These are phyloP conservation scores for Cadophora sp. DNA, from an alignment of 2,329 filamentous ascomycete genomes.

Conservation along the genomic window DNA sequence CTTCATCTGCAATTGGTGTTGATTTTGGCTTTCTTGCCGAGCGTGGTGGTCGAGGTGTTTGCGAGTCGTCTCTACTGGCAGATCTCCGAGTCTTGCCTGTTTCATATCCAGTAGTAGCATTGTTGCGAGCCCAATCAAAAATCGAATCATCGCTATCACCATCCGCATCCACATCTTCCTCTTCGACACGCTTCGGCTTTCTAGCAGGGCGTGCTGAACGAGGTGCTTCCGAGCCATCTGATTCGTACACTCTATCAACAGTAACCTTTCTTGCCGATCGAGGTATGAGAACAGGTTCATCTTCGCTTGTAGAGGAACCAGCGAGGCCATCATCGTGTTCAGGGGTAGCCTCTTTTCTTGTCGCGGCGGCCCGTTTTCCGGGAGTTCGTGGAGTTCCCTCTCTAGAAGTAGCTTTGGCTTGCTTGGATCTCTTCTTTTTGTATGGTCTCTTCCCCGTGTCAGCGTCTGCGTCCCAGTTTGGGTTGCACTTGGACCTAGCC, in stretches of 20 bases:
- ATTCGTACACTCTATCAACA: background rate
- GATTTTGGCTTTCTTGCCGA: constrained; percentile 9
- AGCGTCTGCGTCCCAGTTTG: constrained; percentile 34
- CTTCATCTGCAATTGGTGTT: background rate
- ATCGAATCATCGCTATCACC: constrained; percentile 36
- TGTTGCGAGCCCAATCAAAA: constrained; percentile 34
- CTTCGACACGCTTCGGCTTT: constrained; percentile 1
- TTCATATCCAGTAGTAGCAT: constrained; percentile 18
- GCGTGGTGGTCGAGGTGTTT: constrained; percentile 3
- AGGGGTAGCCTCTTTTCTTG: background rate
- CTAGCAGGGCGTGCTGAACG: background rate
- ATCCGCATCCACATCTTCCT: constrained; percentile 17
- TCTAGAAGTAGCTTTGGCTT: background rate
- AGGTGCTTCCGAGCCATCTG: constrained; percentile 4
- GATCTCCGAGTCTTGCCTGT: background rate
- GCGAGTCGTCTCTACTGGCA: background rate
- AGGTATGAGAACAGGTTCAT: constrained; percentile 8
- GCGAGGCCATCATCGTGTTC: background rate
- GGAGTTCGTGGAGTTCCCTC: background rate
- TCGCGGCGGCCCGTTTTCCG: background rate
- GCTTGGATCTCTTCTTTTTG: constrained; percentile 21
- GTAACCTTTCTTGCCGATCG: constrained; percentile 8
- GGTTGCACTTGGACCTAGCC: constrained; percentile 44
- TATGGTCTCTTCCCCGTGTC: constrained; percentile 22
- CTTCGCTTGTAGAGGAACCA: background rate